A percentile compares a stretch with the other conserved stretches of the same genome.
Conservation (phyloP, 2,329 filamentous ascomycete genomes). For the Didymella glomerata region DNA sequence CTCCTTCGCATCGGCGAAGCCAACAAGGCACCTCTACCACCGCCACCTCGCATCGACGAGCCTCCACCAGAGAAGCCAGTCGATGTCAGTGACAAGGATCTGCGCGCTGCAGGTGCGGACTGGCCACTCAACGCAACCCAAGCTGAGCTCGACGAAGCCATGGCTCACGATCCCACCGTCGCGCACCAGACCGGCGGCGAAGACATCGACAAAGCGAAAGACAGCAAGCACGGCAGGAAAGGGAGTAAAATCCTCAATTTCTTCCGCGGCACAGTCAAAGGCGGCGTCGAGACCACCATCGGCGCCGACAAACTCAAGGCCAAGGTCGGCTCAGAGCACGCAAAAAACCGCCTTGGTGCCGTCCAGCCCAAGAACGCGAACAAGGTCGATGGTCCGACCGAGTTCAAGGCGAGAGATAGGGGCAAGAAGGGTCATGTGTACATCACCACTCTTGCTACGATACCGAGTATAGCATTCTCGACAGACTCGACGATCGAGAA, state of each 20-base stretch:
- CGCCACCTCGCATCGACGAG: conserved; percentile 58
- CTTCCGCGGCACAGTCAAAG: conserved; percentile 75
- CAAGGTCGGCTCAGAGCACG: conserved; percentile 65
- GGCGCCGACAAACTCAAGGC: conserved; percentile 77
- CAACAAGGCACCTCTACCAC: conserved; percentile 79
- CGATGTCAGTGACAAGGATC: conserved; percentile 59
- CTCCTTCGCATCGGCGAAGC: conserved; percentile 82
- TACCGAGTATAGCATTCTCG: conserved; percentile 73
- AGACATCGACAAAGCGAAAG: conserved; percentile 61
- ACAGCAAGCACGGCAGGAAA: conserved; percentile 57
- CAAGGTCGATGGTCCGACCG: conserved; percentile 70
- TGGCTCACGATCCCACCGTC: conserved; percentile 55
- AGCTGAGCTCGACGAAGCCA: conserved; percentile 72
- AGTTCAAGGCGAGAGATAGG: conserved; percentile 76
- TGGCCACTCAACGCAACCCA: conserved; percentile 68
- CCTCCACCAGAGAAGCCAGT: conserved; percentile 61
- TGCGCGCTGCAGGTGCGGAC: conserved; percentile 62
- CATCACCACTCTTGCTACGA: conserved; percentile 71
- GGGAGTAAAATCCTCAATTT: conserved; percentile 66
- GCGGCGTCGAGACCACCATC: conserved; percentile 75
- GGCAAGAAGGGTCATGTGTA: conserved; percentile 78
- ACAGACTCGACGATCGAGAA: conserved; percentile 60
- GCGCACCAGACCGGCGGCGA: conserved; percentile 61
- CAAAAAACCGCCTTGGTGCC: conserved; percentile 76
- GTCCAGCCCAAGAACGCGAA: conserved; percentile 61